These are phyloP conservation scores for Beauveria asiatica DNA, from an alignment of 2,329 filamentous ascomycete genomes.

Conservation along the genomic window DNA sequence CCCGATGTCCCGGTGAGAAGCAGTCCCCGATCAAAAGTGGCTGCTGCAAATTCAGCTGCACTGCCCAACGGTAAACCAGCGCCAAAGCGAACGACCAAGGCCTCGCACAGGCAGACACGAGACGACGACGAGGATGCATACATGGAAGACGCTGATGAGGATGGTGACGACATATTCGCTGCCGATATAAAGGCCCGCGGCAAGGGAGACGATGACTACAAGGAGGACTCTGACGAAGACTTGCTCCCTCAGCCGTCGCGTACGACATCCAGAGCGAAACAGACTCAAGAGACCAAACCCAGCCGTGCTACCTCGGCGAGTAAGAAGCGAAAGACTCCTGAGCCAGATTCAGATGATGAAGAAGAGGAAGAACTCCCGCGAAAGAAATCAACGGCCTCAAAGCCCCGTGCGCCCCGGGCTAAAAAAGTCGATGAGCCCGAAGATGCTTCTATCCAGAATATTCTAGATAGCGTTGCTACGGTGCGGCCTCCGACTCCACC, in stretches of 20 bases:
- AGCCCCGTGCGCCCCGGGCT: constrained; percentile 47
- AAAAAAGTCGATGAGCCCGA: constrained; percentile 62
- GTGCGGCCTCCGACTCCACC: constrained; percentile 80
- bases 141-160: constrained; percentile 59
- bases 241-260: constrained; percentile 52
- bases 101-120: constrained; percentile 31
- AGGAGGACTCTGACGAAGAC: constrained; percentile 68
- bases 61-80: constrained; percentile 22
- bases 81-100: constrained; percentile 31
- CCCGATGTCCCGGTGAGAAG: constrained; percentile 39
- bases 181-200: constrained; percentile 58
- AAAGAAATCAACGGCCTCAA: constrained; percentile 51
- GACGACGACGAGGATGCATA: constrained; percentile 49
- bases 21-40: constrained; percentile 41
- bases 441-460: constrained; percentile 64
- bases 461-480: constrained; percentile 79
- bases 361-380: constrained; percentile 53
- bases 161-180: constrained; percentile 76
- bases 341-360: constrained; percentile 44
- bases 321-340: constrained; percentile 52
- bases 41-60: constrained; percentile 19
- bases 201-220: constrained; percentile 68
- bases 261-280: constrained; percentile 36
- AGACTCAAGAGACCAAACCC: constrained; percentile 18
- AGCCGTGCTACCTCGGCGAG: constrained; percentile 23